Evolutionary conservation across 2,329 filamentous ascomycete species (phyloP).

Genomic region (Trichophyton verrucosum): DNA sequence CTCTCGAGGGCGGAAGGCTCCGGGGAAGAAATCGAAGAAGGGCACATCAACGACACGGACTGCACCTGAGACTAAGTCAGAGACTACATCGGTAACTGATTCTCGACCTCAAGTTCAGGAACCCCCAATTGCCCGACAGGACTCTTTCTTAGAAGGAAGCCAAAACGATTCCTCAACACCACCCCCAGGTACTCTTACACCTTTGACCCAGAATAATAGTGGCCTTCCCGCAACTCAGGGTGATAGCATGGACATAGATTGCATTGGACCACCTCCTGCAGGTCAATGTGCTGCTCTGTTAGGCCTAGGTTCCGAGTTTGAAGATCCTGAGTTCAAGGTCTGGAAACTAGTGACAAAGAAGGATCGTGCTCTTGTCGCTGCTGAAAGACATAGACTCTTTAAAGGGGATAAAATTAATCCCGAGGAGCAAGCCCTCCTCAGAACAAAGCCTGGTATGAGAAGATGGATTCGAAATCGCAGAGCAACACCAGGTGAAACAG

Average conservation of each 20-base stretch:
- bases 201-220: conserved; percentile 56
- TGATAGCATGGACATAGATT: conserved; percentile 81
- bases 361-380: conserved; percentile 73
- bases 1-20: conserved; percentile 79
- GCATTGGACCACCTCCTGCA: conserved; percentile 51
- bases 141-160: conserved; percentile 59
- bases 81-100: conserved; percentile 37
- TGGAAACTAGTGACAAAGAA: conserved; percentile 99
- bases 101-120: conserved; percentile 27
- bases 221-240: conserved; percentile 49
- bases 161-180: conserved; percentile 78
- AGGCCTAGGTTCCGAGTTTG: conserved; percentile 65
- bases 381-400: conserved; percentile 77
- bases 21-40: conserved; percentile 64
- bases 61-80: conserved; percentile 37
- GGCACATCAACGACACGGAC: conserved; percentile 49
- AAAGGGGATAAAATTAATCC: conserved; percentile 69
- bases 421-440: conserved; percentile 75
- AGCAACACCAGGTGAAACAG: conserved; percentile 46
- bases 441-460: conserved; percentile 79
- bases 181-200: conserved; percentile 64
- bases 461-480: conserved; percentile 71
- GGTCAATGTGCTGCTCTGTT: conserved; percentile 54
- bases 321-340: conserved; percentile 83
- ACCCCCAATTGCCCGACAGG: conserved; percentile 53